phyloP scores from a whole-genome alignment of 352 stramenopile genomes.

The Phytopythium chamaehyphon region DNA sequence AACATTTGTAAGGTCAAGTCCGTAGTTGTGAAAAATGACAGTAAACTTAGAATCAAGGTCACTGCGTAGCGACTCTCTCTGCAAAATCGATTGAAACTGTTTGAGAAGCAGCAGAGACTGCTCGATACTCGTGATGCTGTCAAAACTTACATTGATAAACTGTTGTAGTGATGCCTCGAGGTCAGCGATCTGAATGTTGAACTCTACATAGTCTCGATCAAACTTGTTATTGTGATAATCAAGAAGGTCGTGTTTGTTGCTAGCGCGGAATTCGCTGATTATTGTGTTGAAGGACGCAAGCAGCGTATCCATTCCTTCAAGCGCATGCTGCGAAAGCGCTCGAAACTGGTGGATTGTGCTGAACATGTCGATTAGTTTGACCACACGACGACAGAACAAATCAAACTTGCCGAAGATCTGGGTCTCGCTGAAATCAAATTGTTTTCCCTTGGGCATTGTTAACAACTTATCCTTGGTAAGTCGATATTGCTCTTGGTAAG shows the following conservation, averaged over 20 bases:
- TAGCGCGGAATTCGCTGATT: slow-evolving; percentile 66
- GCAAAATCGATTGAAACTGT: slow-evolving; percentile 86
- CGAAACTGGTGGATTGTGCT: slow-evolving; percentile 92
- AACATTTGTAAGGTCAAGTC: slow-evolving; percentile 78
- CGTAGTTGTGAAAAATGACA: slow-evolving; percentile 91
- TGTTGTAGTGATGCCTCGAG: slow-evolving; percentile 85
- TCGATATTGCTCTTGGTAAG: slow-evolving; percentile 90
- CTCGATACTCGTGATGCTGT: slow-evolving; percentile 88
- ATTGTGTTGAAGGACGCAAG: slow-evolving; percentile 80
- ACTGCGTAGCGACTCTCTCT: slow-evolving; percentile 73
- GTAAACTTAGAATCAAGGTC: slow-evolving; percentile 89
- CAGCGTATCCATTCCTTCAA: slow-evolving; percentile 89
- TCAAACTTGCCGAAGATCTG: slow-evolving; percentile 92
- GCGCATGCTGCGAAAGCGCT: slow-evolving; percentile 79
- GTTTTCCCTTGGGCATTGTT: slow-evolving; percentile 87
- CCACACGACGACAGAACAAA: slow-evolving; percentile 83
- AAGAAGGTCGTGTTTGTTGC: slow-evolving; percentile 80
- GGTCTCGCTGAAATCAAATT: slow-evolving; percentile 90
- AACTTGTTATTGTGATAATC: slow-evolving; percentile 91
- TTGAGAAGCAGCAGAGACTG: slow-evolving; percentile 81
- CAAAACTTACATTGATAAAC: slow-evolving; percentile 90
- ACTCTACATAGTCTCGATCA: slow-evolving; percentile 92
- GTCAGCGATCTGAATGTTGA: slow-evolving; percentile 91
- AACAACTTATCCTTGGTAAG: slow-evolving; percentile 87
- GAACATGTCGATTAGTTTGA: slow-evolving; percentile 92